Evolutionary conservation across 2,329 filamentous ascomycete genomes (phyloP).

Genomic region (Pseudocercospora fijiensis): DNA sequence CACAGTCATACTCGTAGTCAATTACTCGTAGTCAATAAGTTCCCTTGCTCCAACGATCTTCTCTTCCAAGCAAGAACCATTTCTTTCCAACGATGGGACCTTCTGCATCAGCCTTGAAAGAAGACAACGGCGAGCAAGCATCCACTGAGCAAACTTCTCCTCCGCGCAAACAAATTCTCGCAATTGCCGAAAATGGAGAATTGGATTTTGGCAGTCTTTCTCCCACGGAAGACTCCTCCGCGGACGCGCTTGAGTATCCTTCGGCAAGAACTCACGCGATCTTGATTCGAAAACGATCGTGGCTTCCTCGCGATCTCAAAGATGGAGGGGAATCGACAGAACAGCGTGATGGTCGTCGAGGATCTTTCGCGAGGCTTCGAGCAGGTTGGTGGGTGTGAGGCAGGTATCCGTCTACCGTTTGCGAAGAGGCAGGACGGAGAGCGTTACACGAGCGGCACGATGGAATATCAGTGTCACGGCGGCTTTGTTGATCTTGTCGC

Average conservation of each 20-base stretch:
- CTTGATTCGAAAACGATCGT: not conserved
- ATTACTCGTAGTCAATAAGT: no score
- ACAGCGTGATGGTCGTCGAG: not conserved
- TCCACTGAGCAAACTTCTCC: not conserved
- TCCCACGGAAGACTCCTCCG: not conserved
- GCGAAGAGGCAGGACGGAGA: no score
- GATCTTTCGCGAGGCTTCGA: not conserved
- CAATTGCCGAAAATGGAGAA: not conserved
- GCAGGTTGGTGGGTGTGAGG: not conserved
- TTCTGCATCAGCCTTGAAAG: not conserved
- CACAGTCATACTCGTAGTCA: not conserved
- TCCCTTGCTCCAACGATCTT: not conserved
- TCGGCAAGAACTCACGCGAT: not conserved
- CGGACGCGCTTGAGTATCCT: not conserved
- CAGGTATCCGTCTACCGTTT: not conserved
- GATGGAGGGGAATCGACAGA: not conserved
- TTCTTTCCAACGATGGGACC: not conserved
- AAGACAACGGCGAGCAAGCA: not conserved
- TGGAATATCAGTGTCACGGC: not conserved
- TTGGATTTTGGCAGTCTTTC: not conserved
- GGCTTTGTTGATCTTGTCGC: not conserved
- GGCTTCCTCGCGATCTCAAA: not conserved
- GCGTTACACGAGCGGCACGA: not conserved
- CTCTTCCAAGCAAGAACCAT: not conserved
- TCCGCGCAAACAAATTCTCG: slow-evolving; percentile 1